Percentiles rank a stretch among this genome's conserved stretches.
Conservation (phyloP, 352 stramenopile genomes). For the Globisporangium yorkense region DNA sequence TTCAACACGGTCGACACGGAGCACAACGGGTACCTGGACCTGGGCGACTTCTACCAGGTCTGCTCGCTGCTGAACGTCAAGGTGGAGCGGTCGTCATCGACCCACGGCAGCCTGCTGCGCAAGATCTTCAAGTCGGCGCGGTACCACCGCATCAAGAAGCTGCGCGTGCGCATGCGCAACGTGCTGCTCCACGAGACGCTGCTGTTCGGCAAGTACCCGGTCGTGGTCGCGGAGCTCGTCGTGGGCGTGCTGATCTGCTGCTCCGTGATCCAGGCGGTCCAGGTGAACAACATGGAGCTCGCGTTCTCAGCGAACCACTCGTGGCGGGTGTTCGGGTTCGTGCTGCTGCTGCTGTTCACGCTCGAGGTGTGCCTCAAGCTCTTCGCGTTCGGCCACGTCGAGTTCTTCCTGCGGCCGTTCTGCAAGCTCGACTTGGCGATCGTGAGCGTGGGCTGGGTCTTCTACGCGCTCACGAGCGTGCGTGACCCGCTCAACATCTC, state of each 20-base stretch:
- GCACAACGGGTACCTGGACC: constrained; percentile 50
- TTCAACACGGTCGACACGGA: constrained; percentile 78
- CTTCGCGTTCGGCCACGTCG: constrained; percentile 67
- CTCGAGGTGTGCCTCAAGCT: constrained; percentile 71
- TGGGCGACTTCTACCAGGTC: constrained; percentile 74
- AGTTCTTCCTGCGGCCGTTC: constrained; percentile 77
- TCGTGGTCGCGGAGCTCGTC: constrained; percentile 67
- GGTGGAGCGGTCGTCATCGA: constrained; percentile 43
- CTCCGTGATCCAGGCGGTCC: constrained; percentile 70
- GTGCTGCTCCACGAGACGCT: constrained; percentile 57
- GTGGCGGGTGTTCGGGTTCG: constrained; percentile 69
- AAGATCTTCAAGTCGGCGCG: constrained; percentile 36
- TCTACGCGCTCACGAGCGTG: constrained; percentile 71
- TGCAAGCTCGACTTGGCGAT: constrained; percentile 73
- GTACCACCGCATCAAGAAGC: constrained; percentile 43
- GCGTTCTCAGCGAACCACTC: constrained; percentile 69
- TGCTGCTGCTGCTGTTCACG: constrained; percentile 65
- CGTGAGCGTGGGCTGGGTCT: constrained; percentile 68
- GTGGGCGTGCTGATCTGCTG: constrained; percentile 72
- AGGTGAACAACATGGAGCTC: constrained; percentile 79
- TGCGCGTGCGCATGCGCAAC: constrained; percentile 43
- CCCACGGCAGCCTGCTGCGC: constrained; percentile 29
- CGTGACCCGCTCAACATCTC: constrained; percentile 54
- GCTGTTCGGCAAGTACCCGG: constrained; percentile 55
- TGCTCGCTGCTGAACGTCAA: constrained; percentile 72